Evolutionary conservation across 495 filamentous ascomycete genomes (phyloP), one percentile per base, ranked within the genome.

Genomic region (Penicillium macrosclerotiorum): DNA sequence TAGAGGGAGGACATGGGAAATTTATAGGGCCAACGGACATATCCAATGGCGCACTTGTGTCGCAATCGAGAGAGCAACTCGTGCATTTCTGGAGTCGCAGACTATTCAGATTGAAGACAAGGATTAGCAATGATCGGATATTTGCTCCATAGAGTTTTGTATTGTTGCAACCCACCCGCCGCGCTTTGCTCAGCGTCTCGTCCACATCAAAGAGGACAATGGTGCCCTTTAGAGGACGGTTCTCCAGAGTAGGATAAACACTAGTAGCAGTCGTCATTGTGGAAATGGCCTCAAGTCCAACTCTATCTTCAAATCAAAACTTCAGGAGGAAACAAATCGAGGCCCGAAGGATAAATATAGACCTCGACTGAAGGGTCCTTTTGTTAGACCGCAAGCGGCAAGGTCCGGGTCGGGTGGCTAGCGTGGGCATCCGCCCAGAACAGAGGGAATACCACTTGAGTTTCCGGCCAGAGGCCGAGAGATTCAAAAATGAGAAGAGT

Each of bases 131-230:
- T 38, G n/a, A n/a, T n/a, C n/a, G n/a, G n/a, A n/a, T n/a, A n/a
- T n/a, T n/a, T 45, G 31, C 23, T 18, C 38, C 12, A 20, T 36
- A 22, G 12, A 18, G 4, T 8, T 30, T 23, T 31, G 32, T 17
- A 37, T n/a, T 29, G 35, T 24, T 18, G 32, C n/a, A 23, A 72
- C 75, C 34, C 79, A 91, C 83, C 37, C 72, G 69, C 39, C 92
- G 81, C 20, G 92, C 79, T 4, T 80, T 83, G 12, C 90, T 91
- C 45, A 97, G 77, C 20, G 92, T 96, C 46, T 75, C 83, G 63
- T 97, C 92, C 19, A 97, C 92, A 65, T 97, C 92, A 64, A 97
- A 97, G 26, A 97, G 83, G 50, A 76, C 81, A 63, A 97, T 86
- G 39, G 92, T 96, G 75, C 88, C 86, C 67, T 89, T 86, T 64